Percentiles rank a stretch among this genome's conserved stretches.
Conservation (phyloP, 2,329 filamentous ascomycete species). For the Aureobasidium mangrovei region DNA sequence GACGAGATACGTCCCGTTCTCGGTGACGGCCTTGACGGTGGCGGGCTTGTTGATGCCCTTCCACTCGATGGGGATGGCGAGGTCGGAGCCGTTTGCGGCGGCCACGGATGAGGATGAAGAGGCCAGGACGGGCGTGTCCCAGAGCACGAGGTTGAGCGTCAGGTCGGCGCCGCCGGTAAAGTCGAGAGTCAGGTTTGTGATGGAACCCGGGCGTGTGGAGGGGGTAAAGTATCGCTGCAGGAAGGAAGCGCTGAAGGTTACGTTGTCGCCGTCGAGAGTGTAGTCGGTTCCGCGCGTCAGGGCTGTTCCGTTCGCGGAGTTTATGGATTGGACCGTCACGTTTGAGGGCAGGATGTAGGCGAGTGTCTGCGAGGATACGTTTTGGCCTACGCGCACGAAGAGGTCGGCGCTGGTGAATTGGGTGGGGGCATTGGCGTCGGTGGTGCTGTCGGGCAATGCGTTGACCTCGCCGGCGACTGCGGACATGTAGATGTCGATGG, state of each 20-base stretch:
- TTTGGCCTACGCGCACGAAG: constrained; percentile 43
- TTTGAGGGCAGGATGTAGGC: constrained; percentile 36
- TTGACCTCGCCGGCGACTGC: constrained; percentile 39
- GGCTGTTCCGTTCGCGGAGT: constrained; percentile 41
- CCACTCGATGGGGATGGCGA: constrained; percentile 45
- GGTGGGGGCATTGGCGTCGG: constrained; percentile 36
- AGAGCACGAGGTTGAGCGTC: constrained; percentile 44
- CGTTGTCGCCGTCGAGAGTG: constrained; percentile 33
- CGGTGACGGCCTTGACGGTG: constrained; percentile 42
- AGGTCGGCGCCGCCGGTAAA: constrained; percentile 46
- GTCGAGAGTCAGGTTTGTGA: constrained; percentile 43
- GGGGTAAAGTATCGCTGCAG: constrained; percentile 40
- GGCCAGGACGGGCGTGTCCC: constrained; percentile 38
- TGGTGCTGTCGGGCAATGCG: constrained; percentile 44
- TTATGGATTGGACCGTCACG: neutral
- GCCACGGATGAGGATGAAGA: constrained; percentile 25
- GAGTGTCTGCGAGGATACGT: constrained; percentile 36
- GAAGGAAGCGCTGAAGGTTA: constrained; percentile 43
- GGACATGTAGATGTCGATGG: constrained; percentile 40
- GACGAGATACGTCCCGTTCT: constrained; percentile 42
- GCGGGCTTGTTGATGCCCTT: constrained; percentile 43
- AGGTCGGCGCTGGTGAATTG: constrained; percentile 47
- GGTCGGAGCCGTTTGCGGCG: constrained; percentile 30
- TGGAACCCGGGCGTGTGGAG: constrained; percentile 35
- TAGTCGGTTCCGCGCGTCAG: constrained; percentile 41